Percentiles rank a stretch among this genome's conserved stretches.
Conservation (phyloP, 2,329 filamentous ascomycete genomes). For the Aspergillus pseudotamarii region DNA sequence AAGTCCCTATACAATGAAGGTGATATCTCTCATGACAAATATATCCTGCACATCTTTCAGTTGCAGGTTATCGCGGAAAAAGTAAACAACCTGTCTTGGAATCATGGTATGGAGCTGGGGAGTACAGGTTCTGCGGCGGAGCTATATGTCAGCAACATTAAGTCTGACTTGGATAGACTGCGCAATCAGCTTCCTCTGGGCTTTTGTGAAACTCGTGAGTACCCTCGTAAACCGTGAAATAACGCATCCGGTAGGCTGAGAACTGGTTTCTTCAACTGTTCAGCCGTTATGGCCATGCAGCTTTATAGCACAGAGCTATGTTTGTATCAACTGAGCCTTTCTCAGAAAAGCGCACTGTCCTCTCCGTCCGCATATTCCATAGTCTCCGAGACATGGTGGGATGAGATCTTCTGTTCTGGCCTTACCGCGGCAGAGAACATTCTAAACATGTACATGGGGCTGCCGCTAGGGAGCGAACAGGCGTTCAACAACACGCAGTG, state of each 20-base stretch:
- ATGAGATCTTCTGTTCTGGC: neutral
- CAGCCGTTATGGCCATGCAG: conserved; percentile 43
- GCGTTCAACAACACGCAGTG: conserved; percentile 44
- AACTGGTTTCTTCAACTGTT: conserved; percentile 16
- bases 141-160: neutral
- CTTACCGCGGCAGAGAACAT: conserved; percentile 4
- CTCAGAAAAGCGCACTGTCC: conserved; percentile 8
- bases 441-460: conserved; percentile 30
- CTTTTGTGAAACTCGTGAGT: neutral
- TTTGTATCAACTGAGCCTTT: conserved; percentile 42
- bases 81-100: conserved; percentile 29
- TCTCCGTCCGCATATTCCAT: neutral
- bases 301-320: conserved; percentile 44
- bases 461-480: conserved; percentile 38
- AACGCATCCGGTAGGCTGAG: neutral
- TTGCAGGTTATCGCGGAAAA: conserved; percentile 45
- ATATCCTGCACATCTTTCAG: conserved; percentile 39
- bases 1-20: conserved; percentile 32
- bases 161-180: neutral
- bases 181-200: neutral
- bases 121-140: neutral
- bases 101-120: neutral
- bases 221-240: no score
- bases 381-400: neutral
- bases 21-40: conserved; percentile 38